Conservation (phyloP, 768 basidiomycete genomes). For the Cantharellus anzutake region DNA sequence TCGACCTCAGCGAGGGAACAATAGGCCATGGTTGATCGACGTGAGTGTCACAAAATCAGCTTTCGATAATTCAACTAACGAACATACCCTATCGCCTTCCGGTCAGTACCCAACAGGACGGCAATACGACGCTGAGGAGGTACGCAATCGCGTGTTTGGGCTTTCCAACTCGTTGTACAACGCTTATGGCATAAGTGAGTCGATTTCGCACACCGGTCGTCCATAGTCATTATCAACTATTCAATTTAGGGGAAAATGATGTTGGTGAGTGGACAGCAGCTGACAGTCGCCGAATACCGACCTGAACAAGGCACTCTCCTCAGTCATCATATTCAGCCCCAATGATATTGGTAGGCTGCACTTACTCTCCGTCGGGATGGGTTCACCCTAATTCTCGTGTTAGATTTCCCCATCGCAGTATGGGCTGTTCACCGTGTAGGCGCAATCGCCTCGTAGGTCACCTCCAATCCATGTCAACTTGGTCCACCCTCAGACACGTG, state of each 20-base stretch:
- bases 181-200: constrained; percentile 6
- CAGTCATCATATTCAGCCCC: constrained; percentile 7
- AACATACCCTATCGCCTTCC: background rate
- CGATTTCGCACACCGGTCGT: too few species aligned
- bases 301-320: background rate
- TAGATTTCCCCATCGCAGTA: constrained; percentile 11
- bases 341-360: constrained; percentile 6
- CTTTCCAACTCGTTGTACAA: constrained; percentile 10
- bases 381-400: background rate
- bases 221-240: background rate
- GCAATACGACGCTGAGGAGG: constrained; percentile 8
- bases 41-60: constrained; percentile 1
- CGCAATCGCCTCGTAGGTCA: constrained; percentile 10
- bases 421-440: constrained; percentile 12
- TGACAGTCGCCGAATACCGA: background rate
- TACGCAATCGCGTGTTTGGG: constrained; percentile 7
- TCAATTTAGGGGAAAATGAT: constrained; percentile 7
- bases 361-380: background rate
- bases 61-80: background rate
- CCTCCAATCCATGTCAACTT: background rate
- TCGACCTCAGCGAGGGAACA: constrained; percentile 6
- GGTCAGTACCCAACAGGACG: background rate
- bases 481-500: too few species aligned
- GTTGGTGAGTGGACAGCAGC: constrained; percentile 8
- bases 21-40: constrained; percentile 9